phyloP scores from a whole-genome alignment of 768 basidiomycete species.

The Mycena galericulata region DNA sequence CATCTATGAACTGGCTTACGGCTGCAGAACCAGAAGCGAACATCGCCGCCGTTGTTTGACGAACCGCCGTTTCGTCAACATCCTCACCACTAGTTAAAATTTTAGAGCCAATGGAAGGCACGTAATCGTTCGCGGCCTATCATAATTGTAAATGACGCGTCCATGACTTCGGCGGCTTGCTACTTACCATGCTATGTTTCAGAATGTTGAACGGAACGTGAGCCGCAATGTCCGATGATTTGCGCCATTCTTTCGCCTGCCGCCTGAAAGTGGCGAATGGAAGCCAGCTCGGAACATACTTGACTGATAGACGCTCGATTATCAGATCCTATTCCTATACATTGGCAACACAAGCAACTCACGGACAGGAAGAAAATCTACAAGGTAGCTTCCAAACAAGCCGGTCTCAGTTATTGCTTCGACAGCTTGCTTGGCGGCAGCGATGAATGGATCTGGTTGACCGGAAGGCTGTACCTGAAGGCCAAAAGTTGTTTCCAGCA shows the following conservation, averaged over 20 bases:
- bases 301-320: conserved; percentile 11
- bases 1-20: background rate
- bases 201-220: conserved; percentile 23
- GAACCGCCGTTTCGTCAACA: conserved; percentile 14
- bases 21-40: conserved; percentile 31
- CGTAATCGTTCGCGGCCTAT: conserved; percentile 20
- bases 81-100: conserved; percentile 4
- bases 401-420: conserved; percentile 31
- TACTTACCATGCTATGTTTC: conserved; percentile 27
- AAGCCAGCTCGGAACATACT: conserved; percentile 28
- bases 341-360: background rate
- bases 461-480: conserved; percentile 36
- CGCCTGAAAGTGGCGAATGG: conserved; percentile 20
- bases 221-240: conserved; percentile 23
- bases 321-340: background rate
- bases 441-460: conserved; percentile 36
- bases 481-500: conserved; percentile 35
- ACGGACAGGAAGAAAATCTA: conserved; percentile 37
- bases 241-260: conserved; percentile 25
- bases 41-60: conserved; percentile 26
- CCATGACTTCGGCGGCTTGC: conserved; percentile 24
- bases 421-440: conserved; percentile 33
- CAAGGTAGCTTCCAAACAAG: conserved; percentile 36
- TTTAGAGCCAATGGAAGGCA: conserved; percentile 25
- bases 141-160: conserved; percentile 1